These are phyloP conservation scores for Linum trigynum DNA, from an alignment of 345 rosid species.

Conservation along the genomic window DNA sequence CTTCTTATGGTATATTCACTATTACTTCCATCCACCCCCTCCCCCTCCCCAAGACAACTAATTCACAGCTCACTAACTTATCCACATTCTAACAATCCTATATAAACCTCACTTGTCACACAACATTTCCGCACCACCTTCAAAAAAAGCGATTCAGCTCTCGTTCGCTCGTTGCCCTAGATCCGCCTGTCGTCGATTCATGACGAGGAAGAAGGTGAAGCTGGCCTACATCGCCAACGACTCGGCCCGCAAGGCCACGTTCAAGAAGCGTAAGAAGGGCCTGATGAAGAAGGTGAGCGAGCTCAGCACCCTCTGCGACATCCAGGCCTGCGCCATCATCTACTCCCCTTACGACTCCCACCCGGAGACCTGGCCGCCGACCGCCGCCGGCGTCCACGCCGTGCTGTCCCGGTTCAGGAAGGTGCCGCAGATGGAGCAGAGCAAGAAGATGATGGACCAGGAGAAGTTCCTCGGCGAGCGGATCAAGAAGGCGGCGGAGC, in stretches of 20 bases:
- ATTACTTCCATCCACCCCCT: too few relatives aligned
- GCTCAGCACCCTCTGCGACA: conserved; percentile 48
- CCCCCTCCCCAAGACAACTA: too few relatives aligned
- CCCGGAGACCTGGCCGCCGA: conserved; percentile 54
- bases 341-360: conserved; percentile 25
- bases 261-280: conserved; percentile 56
- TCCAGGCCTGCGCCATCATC: conserved; percentile 38
- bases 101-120: neutral
- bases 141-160: too few relatives aligned
- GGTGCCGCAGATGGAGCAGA: conserved; percentile 37
- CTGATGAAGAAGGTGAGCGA: conserved; percentile 55
- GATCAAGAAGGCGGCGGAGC: conserved; percentile 22
- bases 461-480: conserved; percentile 35
- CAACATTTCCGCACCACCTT: neutral
- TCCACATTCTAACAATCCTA: neutral
- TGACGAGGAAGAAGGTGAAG: conserved; percentile 59
- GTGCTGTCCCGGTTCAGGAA: conserved; percentile 24
- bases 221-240: conserved; percentile 39
- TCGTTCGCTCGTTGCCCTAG: too few relatives aligned
- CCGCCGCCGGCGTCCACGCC: conserved; percentile 23
- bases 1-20: neutral
- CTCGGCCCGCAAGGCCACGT: conserved; percentile 43
- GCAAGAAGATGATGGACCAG: conserved; percentile 40
- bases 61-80: too few relatives aligned
- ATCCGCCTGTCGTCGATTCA: neutral